A percentile compares a stretch with the other conserved stretches of the same genome.
These are phyloP conservation scores for Daldinia concentrica DNA, from an alignment of 495 filamentous ascomycete species.

Conservation along the genomic window DNA sequence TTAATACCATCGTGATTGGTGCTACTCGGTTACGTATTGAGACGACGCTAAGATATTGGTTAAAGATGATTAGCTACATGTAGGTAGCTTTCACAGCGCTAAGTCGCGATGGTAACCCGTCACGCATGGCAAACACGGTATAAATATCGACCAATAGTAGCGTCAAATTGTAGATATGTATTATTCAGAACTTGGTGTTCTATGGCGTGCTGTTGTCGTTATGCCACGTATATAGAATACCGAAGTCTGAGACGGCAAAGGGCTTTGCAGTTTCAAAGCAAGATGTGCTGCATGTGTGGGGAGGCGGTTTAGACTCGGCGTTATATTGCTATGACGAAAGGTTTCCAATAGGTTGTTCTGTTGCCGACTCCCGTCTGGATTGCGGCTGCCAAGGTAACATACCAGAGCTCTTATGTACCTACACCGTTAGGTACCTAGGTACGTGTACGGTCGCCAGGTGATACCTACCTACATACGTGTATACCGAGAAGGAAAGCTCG, in stretches of 20 bases:
- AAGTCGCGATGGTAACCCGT: not conserved
- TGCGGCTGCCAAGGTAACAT: not conserved
- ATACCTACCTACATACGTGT: too few relatives aligned
- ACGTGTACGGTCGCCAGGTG: too few relatives aligned
- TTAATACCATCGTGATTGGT: not conserved
- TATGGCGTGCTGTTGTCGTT: not conserved
- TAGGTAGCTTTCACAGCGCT: not conserved
- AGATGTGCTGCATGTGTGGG: not conserved
- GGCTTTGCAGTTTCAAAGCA: not conserved
- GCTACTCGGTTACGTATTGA: not conserved
- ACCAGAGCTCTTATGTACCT: too few relatives aligned
- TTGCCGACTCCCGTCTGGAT: not conserved
- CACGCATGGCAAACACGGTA: not conserved
- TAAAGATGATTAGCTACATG: too few relatives aligned
- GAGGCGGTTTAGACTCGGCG: not conserved
- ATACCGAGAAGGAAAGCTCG: too few relatives aligned
- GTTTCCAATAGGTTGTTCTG: not conserved
- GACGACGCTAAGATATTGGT: too few relatives aligned
- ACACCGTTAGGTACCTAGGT: too few relatives aligned
- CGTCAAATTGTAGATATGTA: not conserved
- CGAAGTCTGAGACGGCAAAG: not conserved
- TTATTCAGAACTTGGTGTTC: not conserved
- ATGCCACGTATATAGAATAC: not conserved
- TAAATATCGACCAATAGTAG: not conserved
- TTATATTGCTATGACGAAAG: conserved; percentile 6